phyloP scores from a whole-genome alignment of 805 yeast species.

The Cyberlindnera lachancei region DNA sequence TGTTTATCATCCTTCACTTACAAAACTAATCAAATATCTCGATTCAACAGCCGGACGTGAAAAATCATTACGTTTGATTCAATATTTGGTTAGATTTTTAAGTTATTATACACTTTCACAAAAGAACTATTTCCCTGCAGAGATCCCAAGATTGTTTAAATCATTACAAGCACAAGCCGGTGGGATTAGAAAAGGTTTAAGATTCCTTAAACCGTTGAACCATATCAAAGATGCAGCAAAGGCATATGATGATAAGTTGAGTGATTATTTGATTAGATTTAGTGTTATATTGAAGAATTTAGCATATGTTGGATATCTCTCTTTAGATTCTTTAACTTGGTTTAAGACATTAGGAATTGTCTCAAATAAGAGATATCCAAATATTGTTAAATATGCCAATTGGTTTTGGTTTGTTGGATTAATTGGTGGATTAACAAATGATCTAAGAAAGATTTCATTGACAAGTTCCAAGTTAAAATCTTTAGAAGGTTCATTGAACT shows the following conservation, averaged over 20 bases:
- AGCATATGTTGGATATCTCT: conserved; percentile 54
- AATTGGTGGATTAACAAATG: conserved; percentile 51
- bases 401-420: conserved; percentile 76
- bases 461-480: conserved; percentile 23
- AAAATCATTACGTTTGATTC: conserved; percentile 69
- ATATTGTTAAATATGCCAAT: conserved; percentile 50
- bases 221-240: conserved; percentile 64
- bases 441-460: conserved; percentile 45
- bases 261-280: conserved; percentile 48
- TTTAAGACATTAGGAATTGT: conserved; percentile 46
- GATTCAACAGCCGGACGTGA: conserved; percentile 74
- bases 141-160: conserved; percentile 41
- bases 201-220: conserved; percentile 74
- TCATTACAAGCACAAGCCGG: conserved; percentile 57
- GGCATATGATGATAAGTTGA: conserved; percentile 61
- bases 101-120: conserved; percentile 53
- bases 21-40: conserved; percentile 53
- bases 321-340: conserved; percentile 58
- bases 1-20: conserved; percentile 66
- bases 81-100: conserved; percentile 72
- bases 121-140: conserved; percentile 48
- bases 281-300: conserved; percentile 49
- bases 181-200: conserved; percentile 71
- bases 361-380: conserved; percentile 38
- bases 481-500: no score